Base-by-base conservation (phyloP, 2,329 filamentous ascomycete genomes). In the Pyricularia sp. region DNA sequence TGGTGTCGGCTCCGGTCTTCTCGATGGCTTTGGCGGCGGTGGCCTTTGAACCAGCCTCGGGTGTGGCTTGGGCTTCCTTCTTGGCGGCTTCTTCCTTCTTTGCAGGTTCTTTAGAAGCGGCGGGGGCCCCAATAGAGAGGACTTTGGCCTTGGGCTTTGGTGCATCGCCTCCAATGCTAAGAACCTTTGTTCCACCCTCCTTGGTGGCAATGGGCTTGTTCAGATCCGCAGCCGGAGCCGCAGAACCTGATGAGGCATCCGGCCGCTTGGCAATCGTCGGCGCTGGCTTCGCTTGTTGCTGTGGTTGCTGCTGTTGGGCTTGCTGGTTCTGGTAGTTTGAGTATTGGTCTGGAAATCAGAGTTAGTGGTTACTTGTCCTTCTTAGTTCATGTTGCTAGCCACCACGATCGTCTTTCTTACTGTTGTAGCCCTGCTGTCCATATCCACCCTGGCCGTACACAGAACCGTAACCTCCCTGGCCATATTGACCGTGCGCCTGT, bases 21-120 rank as follows among this genome's bases (percentile, higher is more conserved):
- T 97, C 93, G 71, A 97, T 92, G 11, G 94, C 94, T 81, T 97
- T 97, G 67, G 88, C 83, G 4, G 94, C 94, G 1, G 90, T 84
- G n/a, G 91, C 89, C 81, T 97, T 97, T 71, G 93, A 85, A 33
- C 92, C 92, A 31, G 90, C 90, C 72, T 92, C 90, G 2, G 88
- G 80, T 64, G 82, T 83, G 66, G 81, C 76, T 25, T 77, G 76
- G 68, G 81, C 77, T 3, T 79, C 76, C 72, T 80, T 76, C 71
- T 82, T 86, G 70, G 79, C 76, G 28, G 78, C 77, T n/a, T 81
- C 78, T 68, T 83, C 81, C 76, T 88, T 86, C 55, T 66, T 66
- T 17, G 50, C 14, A 17, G 66, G 28, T 25, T 67, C 66, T 58
- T 68, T 68, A 85, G 81, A n/a, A 85, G 80, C 9, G 10, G 71